Conservation (phyloP, 768 basidiomycete genomes). For the Gyrodon lividus region DNA sequence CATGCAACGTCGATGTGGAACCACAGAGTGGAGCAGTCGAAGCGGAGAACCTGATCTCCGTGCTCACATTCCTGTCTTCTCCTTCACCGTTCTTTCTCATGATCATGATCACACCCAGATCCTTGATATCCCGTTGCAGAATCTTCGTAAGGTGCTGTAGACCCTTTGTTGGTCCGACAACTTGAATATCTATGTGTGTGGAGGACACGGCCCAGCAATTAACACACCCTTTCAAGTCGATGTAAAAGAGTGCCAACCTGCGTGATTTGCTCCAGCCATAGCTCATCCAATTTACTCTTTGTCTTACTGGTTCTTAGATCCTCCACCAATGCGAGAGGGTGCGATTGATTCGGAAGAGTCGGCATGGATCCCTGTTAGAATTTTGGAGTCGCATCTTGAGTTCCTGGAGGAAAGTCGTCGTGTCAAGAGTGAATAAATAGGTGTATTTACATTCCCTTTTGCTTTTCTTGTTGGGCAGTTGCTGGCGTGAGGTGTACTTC, state of each 20-base stretch:
- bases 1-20: conserved; percentile 27
- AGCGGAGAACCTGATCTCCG: conserved; percentile 17
- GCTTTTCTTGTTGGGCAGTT: conserved; percentile 61
- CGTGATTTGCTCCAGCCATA: conserved; percentile 74
- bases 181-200: conserved; percentile 57
- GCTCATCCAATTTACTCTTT: conserved; percentile 73
- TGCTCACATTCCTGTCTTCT: conserved; percentile 26
- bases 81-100: conserved; percentile 44
- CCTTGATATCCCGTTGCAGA: conserved; percentile 59
- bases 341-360: conserved; percentile 65
- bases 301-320: conserved; percentile 66
- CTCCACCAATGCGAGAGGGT: conserved; percentile 61
- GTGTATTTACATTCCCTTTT: conserved; percentile 43
- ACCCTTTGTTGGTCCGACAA: conserved; percentile 73
- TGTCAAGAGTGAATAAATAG: neutral
- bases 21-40: conserved; percentile 21
- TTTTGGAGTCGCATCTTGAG: conserved; percentile 61
- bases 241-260: conserved; percentile 46
- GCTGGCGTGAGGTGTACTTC: conserved; percentile 72
- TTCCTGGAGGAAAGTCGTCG: conserved; percentile 43
- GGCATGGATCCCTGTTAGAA: conserved; percentile 60
- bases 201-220: conserved; percentile 10
- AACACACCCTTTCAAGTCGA: neutral
- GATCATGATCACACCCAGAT: conserved; percentile 67
- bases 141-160: conserved; percentile 79